phyloP scores from a whole-genome alignment of 495 filamentous ascomycete species.

The Coniosporium apollinis region DNA sequence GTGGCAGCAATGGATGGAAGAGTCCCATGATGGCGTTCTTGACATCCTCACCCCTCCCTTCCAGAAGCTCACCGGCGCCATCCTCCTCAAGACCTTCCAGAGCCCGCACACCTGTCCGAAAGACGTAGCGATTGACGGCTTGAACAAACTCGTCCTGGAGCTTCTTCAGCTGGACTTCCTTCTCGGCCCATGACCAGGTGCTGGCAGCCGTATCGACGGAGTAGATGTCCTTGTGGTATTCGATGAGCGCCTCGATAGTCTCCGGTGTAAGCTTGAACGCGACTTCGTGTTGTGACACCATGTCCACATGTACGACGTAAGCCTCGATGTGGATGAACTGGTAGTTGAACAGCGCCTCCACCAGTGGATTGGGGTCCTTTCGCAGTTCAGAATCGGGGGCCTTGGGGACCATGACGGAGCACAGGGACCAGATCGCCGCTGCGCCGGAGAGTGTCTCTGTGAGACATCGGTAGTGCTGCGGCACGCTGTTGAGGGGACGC shows the following conservation, averaged over 20 bases:
- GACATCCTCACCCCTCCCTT: conserved; percentile 84
- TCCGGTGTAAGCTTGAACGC: conserved; percentile 97
- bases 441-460: conserved; percentile 86
- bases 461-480: conserved; percentile 90
- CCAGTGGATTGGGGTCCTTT: conserved; percentile 70
- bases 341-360: conserved; percentile 87
- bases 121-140: conserved; percentile 94
- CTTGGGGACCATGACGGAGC: conserved; percentile 85
- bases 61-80: conserved; percentile 82
- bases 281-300: conserved; percentile 95
- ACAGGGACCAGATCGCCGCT: conserved; percentile 90
- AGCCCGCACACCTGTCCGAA: conserved; percentile 72
- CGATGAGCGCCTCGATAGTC: conserved; percentile 84
- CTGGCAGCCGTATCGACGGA: conserved; percentile 76
- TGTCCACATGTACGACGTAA: conserved; percentile 97
- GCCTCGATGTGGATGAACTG: conserved; percentile 91
- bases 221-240: conserved; percentile 95
- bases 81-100: conserved; percentile 96
- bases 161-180: conserved; percentile 91
- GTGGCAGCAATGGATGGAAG: conserved; percentile 78
- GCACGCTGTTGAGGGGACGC: conserved; percentile 92
- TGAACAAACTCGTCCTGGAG: conserved; percentile 95
- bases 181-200: conserved; percentile 94
- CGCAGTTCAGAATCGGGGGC: conserved; percentile 75
- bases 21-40: conserved; percentile 73